Base-by-base conservation (phyloP, 192 early-diverging fungal genomes). In the Dimargaris cristalligena region DNA sequence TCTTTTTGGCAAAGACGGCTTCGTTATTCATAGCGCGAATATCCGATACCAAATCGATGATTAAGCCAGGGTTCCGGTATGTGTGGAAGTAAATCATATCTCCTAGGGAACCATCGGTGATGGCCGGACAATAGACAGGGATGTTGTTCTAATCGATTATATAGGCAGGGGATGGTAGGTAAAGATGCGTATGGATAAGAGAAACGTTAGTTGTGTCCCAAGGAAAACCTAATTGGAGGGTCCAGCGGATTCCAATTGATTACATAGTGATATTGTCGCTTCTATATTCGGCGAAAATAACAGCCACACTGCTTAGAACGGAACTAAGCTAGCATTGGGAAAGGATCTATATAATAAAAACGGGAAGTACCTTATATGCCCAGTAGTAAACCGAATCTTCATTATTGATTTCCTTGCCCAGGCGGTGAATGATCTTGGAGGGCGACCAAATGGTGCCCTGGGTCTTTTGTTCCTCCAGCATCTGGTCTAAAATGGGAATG, bases 1-100 rank as follows among this genome's bases (percentile, higher is more conserved):
- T 92, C 74, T 92, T 92, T 62, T 91, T 90, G 28, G 94, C 92
- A 77, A 83, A 93, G 0, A 97, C 92, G 0, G 96, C 92, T 61
- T 90, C 78, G 65, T 86, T 81, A 72, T 99, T 99, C 67, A 99
- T 82, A 10, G 74, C 77, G 10, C 87, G 80, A 57, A 99, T 96
- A 63, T 99, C 96, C 13, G 77, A 72, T 6, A 84, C 92, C 63
- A 99, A 78, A 64, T 99, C 96, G 45, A 99, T 77, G 28, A 97
- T 77, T 44, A 99, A 74, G 0, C 93, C 93, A 3, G 96, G 96
- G 67, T 81, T 95, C 65, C 83, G 87, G 78, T 82, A 99, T 20
- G 90, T 88, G 74, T 99, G 96, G 65, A 99, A 97, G 68, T 96
- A 99, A 61, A 99, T 87, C 96, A 99, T 97, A 66, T 99, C 96